phyloP scores from a whole-genome alignment of 1,284 basidiomycete species.

The Sporisorium graminicola region DNA sequence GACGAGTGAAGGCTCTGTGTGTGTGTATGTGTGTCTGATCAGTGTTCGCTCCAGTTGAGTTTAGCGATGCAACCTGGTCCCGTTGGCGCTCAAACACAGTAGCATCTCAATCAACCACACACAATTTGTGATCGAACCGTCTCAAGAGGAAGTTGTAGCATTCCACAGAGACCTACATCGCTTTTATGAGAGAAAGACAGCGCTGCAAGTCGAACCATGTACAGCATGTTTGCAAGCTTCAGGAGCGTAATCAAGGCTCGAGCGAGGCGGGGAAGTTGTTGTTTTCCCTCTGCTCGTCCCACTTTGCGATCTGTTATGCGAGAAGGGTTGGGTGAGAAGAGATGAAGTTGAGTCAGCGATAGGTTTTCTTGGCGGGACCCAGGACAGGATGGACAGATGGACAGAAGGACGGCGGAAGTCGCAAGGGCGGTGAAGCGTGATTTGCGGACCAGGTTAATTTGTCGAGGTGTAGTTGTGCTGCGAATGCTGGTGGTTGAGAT shows the following conservation, averaged over 20 bases:
- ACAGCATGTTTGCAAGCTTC: neutral
- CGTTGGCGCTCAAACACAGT: neutral
- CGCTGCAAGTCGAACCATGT: slow-evolving; percentile 6
- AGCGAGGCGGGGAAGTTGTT: slow-evolving; percentile 67
- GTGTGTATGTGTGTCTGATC: too few species aligned
- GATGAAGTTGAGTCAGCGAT: neutral
- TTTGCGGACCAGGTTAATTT: too few species aligned
- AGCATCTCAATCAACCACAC: neutral
- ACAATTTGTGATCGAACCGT: neutral
- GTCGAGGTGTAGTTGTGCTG: too few species aligned
- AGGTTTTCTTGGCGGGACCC: neutral
- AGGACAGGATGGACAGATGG: neutral
- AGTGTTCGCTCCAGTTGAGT: neutral
- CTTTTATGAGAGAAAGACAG: neutral
- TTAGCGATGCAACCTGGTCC: neutral
- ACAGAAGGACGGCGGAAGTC: slow-evolving; percentile 1
- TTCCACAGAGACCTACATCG: slow-evolving; percentile 5
- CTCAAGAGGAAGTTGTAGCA: slow-evolving; percentile 8
- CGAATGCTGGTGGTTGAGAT: too few species aligned
- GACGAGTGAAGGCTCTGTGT: too few species aligned
- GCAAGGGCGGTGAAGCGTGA: neutral
- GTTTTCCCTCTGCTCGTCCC: slow-evolving; percentile 69
- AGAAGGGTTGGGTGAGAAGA: neutral
- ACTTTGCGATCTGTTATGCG: slow-evolving; percentile 61
- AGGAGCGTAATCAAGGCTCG: slow-evolving; percentile 47